A percentile compares a stretch with the other conserved stretches of the same genome.
Conservation (phyloP, 1,139 yeast genomes). For the Pichia sp. region DNA sequence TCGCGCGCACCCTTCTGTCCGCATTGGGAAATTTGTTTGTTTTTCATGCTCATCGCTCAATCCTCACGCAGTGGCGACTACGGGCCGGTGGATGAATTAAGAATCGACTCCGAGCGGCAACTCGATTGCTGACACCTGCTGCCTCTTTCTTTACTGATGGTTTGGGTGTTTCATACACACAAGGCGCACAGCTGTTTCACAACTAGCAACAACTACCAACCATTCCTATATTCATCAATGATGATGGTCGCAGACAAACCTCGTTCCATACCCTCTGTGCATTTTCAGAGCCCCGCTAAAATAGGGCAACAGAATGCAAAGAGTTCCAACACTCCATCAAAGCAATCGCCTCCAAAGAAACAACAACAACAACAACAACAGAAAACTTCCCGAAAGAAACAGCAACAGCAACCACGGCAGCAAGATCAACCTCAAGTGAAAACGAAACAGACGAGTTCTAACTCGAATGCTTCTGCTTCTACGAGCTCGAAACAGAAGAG, state of each 20-base stretch:
- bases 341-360: not conserved
- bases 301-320: not conserved
- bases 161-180: not conserved
- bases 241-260: conserved; percentile 12
- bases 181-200: not conserved
- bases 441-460: not conserved
- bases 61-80: too few relatives aligned
- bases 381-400: not conserved
- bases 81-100: too few relatives aligned
- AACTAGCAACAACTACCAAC: not conserved
- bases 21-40: too few relatives aligned
- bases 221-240: not conserved
- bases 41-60: too few relatives aligned
- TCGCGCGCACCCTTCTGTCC: too few relatives aligned
- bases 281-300: not conserved
- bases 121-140: not conserved
- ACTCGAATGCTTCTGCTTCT: not conserved
- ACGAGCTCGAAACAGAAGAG: not conserved
- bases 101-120: too few relatives aligned
- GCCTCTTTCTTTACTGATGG: not conserved
- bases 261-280: conserved; percentile 5
- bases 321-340: not conserved
- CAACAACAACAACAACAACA: not conserved
- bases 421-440: not conserved
- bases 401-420: not conserved